These are phyloP conservation scores for Mollisiaceae sp. DNA, from an alignment of 2,329 filamentous ascomycete species.

Conservation along the genomic window DNA sequence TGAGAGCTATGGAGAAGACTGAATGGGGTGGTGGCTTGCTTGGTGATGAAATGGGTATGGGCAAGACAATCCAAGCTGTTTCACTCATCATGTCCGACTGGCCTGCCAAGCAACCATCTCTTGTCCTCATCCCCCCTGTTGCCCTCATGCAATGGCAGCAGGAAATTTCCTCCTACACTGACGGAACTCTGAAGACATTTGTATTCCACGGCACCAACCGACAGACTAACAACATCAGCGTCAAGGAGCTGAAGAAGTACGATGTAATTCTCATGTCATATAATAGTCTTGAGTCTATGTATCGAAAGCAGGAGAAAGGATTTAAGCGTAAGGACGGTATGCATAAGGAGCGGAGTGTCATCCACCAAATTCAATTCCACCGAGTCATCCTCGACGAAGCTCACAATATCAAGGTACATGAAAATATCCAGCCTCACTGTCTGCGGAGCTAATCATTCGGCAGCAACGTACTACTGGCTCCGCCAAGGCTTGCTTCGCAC, in stretches of 20 bases:
- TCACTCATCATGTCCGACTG: conserved; percentile 98
- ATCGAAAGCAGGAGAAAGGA: conserved; percentile 90
- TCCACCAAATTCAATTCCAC: conserved; percentile 88
- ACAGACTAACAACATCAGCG: conserved; percentile 77
- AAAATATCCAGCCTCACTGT: neutral
- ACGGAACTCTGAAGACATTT: conserved; percentile 87
- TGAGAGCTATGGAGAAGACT: conserved; percentile 86
- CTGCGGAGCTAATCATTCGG: conserved; percentile 34
- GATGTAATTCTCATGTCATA: conserved; percentile 98
- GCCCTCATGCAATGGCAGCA: conserved; percentile 94
- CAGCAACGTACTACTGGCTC: conserved; percentile 84
- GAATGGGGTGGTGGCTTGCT: conserved; percentile 88
- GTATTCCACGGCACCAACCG: conserved; percentile 87
- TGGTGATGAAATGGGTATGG: conserved; percentile 98
- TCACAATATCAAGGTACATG: conserved; percentile 83
- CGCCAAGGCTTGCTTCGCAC: conserved; percentile 91
- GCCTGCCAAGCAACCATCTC: conserved; percentile 78
- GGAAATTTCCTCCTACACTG: conserved; percentile 81
- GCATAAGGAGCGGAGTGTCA: conserved; percentile 78
- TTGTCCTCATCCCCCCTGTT: conserved; percentile 91
- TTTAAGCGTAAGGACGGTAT: conserved; percentile 81
- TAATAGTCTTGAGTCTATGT: conserved; percentile 87
- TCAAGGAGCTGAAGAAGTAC: conserved; percentile 78
- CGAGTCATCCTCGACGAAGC: conserved; percentile 94
- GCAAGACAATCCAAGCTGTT: conserved; percentile 97